Evolutionary conservation across 2,329 filamentous ascomycete genomes (phyloP).

Genomic region (Colletotrichum coccodes): DNA sequence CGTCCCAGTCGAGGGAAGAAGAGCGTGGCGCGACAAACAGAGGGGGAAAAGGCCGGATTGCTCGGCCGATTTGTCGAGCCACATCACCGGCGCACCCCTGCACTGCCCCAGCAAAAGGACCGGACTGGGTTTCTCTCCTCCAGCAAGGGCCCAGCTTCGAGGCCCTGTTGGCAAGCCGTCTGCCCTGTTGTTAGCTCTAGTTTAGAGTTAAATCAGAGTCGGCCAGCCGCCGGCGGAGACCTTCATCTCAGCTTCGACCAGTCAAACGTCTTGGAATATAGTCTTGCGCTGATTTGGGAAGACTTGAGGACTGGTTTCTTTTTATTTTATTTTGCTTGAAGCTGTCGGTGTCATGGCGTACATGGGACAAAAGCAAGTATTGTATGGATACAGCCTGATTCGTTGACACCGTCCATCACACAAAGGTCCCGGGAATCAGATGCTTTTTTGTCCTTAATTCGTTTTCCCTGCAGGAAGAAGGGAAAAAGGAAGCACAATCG

Average conservation of each 20-base stretch:
- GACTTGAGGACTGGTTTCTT: background rate
- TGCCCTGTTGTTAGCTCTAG: conserved; percentile 7
- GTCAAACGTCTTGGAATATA: background rate
- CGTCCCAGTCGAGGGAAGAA: background rate
- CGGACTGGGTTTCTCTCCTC: background rate
- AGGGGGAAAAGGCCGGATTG: conserved; percentile 2
- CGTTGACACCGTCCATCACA: background rate
- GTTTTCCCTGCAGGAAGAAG: background rate
- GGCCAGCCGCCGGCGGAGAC: background rate
- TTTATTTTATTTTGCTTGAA: background rate
- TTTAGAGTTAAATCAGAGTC: conserved; percentile 20
- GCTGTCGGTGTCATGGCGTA: background rate
- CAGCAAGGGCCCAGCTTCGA: conserved; percentile 10
- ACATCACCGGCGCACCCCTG: conserved; percentile 14
- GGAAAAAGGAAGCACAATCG: background rate
- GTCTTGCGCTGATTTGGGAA: background rate
- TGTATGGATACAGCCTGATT: background rate
- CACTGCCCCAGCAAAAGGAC: conserved; percentile 21
- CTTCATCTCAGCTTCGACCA: background rate
- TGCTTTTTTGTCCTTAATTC: conserved; percentile 10
- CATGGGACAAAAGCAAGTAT: background rate
- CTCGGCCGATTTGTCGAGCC: conserved; percentile 25
- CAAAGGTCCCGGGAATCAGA: background rate
- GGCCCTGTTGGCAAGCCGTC: background rate
- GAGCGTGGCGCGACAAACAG: background rate